A percentile compares a stretch with the other conserved stretches of the same genome.
Evolutionary conservation across 352 stramenopile species (phyloP).

Genomic region (Pythium rishiriense): DNA sequence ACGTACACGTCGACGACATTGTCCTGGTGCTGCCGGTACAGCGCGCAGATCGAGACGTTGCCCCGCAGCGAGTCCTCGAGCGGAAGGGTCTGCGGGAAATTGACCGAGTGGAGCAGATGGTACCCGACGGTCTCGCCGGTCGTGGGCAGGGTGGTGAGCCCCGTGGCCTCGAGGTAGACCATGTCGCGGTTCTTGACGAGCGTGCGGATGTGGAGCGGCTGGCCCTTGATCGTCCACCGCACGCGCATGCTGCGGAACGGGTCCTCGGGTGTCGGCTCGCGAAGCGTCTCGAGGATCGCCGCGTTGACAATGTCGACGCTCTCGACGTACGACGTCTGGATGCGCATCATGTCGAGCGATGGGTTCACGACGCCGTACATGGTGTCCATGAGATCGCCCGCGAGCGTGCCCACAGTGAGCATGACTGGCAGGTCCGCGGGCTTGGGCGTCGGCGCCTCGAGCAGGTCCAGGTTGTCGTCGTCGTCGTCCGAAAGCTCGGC

Average conservation of each 20-base stretch:
- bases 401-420: constrained; percentile 40
- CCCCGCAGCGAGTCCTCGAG: constrained; percentile 45
- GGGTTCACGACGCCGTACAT: constrained; percentile 53
- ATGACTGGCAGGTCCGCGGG: constrained; percentile 33
- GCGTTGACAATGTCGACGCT: constrained; percentile 48
- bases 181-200: constrained; percentile 63
- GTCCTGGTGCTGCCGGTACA: constrained; percentile 54
- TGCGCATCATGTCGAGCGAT: constrained; percentile 47
- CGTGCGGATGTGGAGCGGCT: constrained; percentile 38
- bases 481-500: constrained; percentile 8
- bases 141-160: constrained; percentile 34
- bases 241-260: constrained; percentile 50
- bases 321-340: constrained; percentile 55
- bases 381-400: constrained; percentile 44
- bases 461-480: constrained; percentile 8
- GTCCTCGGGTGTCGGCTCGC: constrained; percentile 36
- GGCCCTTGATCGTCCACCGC: constrained; percentile 59
- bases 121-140: constrained; percentile 57
- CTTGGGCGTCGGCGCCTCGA: constrained; percentile 9
- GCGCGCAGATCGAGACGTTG: constrained; percentile 49
- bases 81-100: constrained; percentile 45
- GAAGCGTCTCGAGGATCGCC: constrained; percentile 42
- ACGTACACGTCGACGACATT: constrained; percentile 53
- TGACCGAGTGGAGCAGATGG: constrained; percentile 62
- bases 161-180: constrained; percentile 60